Conservation (phyloP, 495 filamentous ascomycete species). For the Tetracladium setigerum region DNA sequence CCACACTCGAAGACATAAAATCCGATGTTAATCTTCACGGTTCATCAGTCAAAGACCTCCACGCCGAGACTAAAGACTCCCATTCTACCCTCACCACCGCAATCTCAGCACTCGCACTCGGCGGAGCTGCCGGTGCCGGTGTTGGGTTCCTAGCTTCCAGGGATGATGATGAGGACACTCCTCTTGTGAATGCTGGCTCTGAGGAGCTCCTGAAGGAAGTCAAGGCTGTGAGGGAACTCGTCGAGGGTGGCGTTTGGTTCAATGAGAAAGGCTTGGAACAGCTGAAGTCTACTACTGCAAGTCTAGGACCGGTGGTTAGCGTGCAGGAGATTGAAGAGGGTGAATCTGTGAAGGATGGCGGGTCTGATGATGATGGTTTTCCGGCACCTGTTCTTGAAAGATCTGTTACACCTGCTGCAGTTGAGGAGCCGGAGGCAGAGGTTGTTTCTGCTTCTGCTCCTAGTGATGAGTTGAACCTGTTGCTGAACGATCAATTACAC, state of each 20-base stretch:
- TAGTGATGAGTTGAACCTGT: too few relatives aligned
- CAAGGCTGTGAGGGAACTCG: slow-evolving; percentile 8
- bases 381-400: too few relatives aligned
- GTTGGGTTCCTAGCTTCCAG: neutral
- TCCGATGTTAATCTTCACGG: slow-evolving; percentile 11
- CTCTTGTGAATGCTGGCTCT: too few relatives aligned
- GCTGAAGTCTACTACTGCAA: too few relatives aligned
- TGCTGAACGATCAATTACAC: too few relatives aligned
- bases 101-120: slow-evolving; percentile 8
- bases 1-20: slow-evolving; percentile 13
- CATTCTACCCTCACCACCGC: slow-evolving; percentile 7
- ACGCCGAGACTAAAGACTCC: slow-evolving; percentile 7
- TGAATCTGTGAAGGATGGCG: too few relatives aligned
- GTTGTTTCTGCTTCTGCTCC: too few relatives aligned
- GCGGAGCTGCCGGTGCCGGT: slow-evolving; percentile 12
- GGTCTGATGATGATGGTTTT: too few relatives aligned
- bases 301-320: too few relatives aligned
- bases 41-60: slow-evolving; percentile 13
- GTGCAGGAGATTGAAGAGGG: too few relatives aligned
- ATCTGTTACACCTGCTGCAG: too few relatives aligned
- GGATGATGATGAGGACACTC: neutral
- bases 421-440: too few relatives aligned
- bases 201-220: slow-evolving; percentile 14
- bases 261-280: slow-evolving; percentile 5
- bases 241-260: slow-evolving; percentile 8